phyloP scores from a whole-genome alignment of 306 rosid genomes.

The Senna tora region DNA sequence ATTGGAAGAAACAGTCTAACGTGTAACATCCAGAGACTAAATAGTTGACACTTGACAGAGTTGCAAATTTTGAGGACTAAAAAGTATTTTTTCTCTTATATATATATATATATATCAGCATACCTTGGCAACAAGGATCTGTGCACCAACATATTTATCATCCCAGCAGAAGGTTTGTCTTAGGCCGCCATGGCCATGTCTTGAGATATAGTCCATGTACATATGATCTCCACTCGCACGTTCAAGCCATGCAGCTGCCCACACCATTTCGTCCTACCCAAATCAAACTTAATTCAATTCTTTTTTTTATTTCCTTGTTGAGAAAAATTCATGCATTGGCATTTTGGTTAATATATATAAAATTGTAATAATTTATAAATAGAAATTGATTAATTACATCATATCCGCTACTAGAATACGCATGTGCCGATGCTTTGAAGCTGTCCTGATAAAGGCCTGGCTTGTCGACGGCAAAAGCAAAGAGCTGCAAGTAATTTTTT shows the following conservation, averaged over 20 bases:
- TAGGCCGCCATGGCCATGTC: slow-evolving; percentile 39
- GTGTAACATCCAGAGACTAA: too few species aligned
- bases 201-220: slow-evolving; percentile 45
- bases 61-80: too few species aligned
- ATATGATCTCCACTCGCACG: slow-evolving; percentile 42
- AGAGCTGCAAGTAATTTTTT: slow-evolving; percentile 51
- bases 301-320: too few species aligned
- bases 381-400: slow-evolving; percentile 39
- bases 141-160: slow-evolving; percentile 61
- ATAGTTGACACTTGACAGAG: too few species aligned
- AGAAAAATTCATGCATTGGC: too few species aligned
- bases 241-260: slow-evolving; percentile 78
- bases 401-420: slow-evolving; percentile 65
- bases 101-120: too few species aligned
- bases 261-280: slow-evolving; percentile 57
- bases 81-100: too few species aligned
- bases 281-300: too few species aligned
- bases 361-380: too few species aligned
- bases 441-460: slow-evolving; percentile 51
- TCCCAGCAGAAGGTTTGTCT: slow-evolving; percentile 65
- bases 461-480: slow-evolving; percentile 49
- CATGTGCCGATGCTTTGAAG: slow-evolving; percentile 30
- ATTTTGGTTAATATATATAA: too few species aligned
- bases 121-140: slow-evolving; percentile 58
- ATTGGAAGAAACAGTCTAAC: too few species aligned